Base-by-base conservation (phyloP, 805 yeast genomes). In the Saturnispora sanitii region DNA sequence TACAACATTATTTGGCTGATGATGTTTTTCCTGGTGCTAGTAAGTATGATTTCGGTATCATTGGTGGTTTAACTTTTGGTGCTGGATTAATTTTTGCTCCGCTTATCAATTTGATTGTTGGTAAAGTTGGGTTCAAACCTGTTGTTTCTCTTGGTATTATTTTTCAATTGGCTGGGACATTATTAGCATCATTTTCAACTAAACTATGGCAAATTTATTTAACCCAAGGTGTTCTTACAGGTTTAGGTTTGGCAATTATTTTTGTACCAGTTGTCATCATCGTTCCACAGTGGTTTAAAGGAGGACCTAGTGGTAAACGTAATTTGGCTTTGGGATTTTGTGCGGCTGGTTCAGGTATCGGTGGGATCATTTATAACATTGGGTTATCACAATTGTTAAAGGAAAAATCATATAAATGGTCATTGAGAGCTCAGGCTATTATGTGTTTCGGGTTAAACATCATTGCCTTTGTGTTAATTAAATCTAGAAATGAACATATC, bases 31-130 rank as follows among this genome's bases (percentile, higher is more conserved):
- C 62, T 0, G 83, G 79, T 2, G 79, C 80, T 0, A 54, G 68
- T 1, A 70, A 70, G 38, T 59, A 72, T 41, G 82, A 78, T 44
- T 82, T 70, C 55, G 83, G 85, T 12, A 60, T 73, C 31, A 69
- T 82, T 43, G 84, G 87, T 1, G 88, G 90, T 2, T 51, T 81
- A 9, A 71, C 81, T 0, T 75, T 79, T 38, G 79, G 79, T 4
- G 50, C 67, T 1, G 79, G 79, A 1, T 48, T 74, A n/a, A 44
- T 60, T 1, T 62, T 69, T 42, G 65, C 74, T 1, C 81, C 82
- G 0, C 32, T 71, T 1, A 62, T 73, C 27, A 71, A 70, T 38
- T 29, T 22, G 9, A 57, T 33, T 68, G 75, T 65, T 28, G 77
- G 79, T 17, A 44, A 41, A 18, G 41, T 72, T 7, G 75, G 77